Conservation (phyloP, 805 yeast species). For the Ogataea parapolymorpha region DNA sequence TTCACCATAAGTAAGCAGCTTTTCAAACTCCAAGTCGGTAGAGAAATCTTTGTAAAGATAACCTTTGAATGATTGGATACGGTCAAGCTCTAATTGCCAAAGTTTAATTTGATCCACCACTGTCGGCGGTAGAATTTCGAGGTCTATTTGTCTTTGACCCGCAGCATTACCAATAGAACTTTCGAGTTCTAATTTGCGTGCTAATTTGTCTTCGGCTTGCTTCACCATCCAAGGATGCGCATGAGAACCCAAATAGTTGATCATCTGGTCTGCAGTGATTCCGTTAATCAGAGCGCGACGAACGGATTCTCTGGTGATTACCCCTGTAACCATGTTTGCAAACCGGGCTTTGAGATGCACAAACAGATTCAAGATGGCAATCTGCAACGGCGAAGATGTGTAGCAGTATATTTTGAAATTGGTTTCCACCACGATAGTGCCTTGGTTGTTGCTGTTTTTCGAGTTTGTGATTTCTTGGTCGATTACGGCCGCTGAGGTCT, state of each 20-base stretch:
- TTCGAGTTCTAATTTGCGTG: slow-evolving; percentile 65
- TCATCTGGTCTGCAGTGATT: slow-evolving; percentile 91
- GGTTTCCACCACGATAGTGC: slow-evolving; percentile 86
- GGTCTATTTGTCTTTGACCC: slow-evolving; percentile 40
- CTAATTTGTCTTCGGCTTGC: slow-evolving; percentile 63
- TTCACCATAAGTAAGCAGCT: slow-evolving; percentile 70
- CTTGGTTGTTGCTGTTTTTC: slow-evolving; percentile 34
- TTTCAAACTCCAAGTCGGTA: slow-evolving; percentile 70
- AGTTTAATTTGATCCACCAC: slow-evolving; percentile 93
- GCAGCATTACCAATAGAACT: slow-evolving; percentile 41
- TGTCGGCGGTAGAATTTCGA: slow-evolving; percentile 83
- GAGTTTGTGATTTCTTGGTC: slow-evolving; percentile 54
- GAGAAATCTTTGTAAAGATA: slow-evolving; percentile 84
- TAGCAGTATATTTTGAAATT: slow-evolving; percentile 91
- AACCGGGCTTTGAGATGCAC: slow-evolving; percentile 83
- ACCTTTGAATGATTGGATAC: slow-evolving; percentile 85
- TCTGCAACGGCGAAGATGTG: slow-evolving; percentile 90
- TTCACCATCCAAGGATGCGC: slow-evolving; percentile 91
- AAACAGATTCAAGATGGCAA: slow-evolving; percentile 85
- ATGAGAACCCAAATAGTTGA: slow-evolving; percentile 82
- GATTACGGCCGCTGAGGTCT: slow-evolving; percentile 73
- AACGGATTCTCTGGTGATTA: slow-evolving; percentile 87
- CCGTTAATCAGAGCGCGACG: slow-evolving; percentile 82
- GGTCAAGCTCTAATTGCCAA: slow-evolving; percentile 95
- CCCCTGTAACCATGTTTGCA: slow-evolving; percentile 90